Evolutionary conservation across 768 basidiomycete species (phyloP).

Genomic region (Mycena vulgaris): DNA sequence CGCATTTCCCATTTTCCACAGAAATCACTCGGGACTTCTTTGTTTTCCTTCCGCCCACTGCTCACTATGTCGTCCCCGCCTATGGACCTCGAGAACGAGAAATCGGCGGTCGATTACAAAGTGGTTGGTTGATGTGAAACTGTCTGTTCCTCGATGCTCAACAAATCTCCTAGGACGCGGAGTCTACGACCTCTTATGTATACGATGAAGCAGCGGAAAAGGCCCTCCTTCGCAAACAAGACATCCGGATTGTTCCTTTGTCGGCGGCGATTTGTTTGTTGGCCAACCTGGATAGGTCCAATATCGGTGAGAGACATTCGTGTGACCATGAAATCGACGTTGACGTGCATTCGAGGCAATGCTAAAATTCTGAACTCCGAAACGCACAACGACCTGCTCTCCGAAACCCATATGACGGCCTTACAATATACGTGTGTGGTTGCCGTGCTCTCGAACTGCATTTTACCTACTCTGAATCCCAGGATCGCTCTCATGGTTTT

Average conservation of each 20-base stretch:
- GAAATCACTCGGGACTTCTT: too few species aligned
- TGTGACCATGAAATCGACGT: too few species aligned
- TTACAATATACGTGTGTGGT: slow-evolving; percentile 48
- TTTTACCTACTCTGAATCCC: not conserved
- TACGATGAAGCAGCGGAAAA: slow-evolving; percentile 12
- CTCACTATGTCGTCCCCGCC: too few species aligned
- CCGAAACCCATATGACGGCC: slow-evolving; percentile 44
- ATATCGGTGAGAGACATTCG: slow-evolving; percentile 11
- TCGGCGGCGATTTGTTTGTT: slow-evolving; percentile 23
- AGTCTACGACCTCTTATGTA: slow-evolving; percentile 7
- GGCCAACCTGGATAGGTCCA: slow-evolving; percentile 20
- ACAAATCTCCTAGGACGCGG: too few species aligned
- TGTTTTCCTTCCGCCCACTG: too few species aligned
- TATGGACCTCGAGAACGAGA: too few species aligned
- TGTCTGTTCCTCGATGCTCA: too few species aligned
- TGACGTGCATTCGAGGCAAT: too few species aligned
- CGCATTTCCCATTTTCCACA: too few species aligned
- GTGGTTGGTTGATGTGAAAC: too few species aligned
- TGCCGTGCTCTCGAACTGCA: not conserved
- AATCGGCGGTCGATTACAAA: too few species aligned
- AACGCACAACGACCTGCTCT: slow-evolving; percentile 48
- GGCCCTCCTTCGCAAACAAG: slow-evolving; percentile 22
- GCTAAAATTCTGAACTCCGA: slow-evolving; percentile 53
- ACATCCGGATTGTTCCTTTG: slow-evolving; percentile 21
- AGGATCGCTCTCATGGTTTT: slow-evolving; percentile 55